A percentile compares a stretch with the other conserved stretches of the same genome.
Evolutionary conservation across 139 green algal species (phyloP).

Genomic region (Chlorella sp.): DNA sequence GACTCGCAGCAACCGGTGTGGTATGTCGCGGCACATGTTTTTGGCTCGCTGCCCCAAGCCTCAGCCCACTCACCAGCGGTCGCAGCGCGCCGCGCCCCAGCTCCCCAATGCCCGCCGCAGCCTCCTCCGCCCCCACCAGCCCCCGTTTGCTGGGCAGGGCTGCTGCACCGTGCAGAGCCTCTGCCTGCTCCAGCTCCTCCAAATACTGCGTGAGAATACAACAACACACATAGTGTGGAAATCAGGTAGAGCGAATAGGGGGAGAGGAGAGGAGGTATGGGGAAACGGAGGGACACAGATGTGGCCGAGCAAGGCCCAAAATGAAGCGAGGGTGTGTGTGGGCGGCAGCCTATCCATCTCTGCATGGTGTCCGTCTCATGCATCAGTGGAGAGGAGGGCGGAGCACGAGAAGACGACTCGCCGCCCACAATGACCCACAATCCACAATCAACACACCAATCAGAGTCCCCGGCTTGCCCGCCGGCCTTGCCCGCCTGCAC

Average conservation of each 20-base stretch:
- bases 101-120: slow-evolving; percentile 24
- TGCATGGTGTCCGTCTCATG: too few species aligned
- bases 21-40: too few species aligned
- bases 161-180: neutral
- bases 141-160: slow-evolving; percentile 7
- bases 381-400: too few species aligned
- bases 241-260: neutral
- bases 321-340: too few species aligned
- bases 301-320: too few species aligned
- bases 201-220: slow-evolving; percentile 57
- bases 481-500: too few species aligned
- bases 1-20: too few species aligned
- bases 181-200: slow-evolving; percentile 51
- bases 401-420: too few species aligned
- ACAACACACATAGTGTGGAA: too few species aligned
- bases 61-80: neutral
- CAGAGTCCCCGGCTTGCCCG: neutral
- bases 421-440: too few species aligned
- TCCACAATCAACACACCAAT: neutral
- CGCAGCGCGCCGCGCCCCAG: slow-evolving; percentile 21
- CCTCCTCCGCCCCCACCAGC: slow-evolving; percentile 14
- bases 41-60: neutral
- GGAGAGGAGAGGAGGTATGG: neutral
- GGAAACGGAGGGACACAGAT: too few species aligned
- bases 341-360: too few species aligned